These are phyloP conservation scores for Herpetomonas samuelpessoai DNA, from an alignment of 208 protist species.

Conservation along the genomic window DNA sequence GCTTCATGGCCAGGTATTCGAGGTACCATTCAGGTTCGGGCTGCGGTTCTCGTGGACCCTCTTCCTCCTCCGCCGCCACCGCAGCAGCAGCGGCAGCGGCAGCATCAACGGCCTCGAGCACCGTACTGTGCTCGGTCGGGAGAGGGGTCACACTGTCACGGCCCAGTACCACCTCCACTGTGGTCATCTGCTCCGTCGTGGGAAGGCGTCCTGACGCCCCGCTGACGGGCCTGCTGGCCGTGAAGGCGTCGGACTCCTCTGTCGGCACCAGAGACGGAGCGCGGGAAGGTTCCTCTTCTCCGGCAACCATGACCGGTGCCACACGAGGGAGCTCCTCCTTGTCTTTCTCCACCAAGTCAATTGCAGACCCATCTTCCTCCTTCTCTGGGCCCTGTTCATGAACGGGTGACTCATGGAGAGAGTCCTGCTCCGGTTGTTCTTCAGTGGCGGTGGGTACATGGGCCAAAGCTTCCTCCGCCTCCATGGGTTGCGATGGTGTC, in stretches of 20 bases:
- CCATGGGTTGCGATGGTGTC: background rate
- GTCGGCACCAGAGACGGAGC: no score
- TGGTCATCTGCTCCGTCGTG: background rate
- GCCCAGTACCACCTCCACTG: background rate
- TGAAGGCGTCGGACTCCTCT: background rate
- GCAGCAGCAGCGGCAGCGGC: no score
- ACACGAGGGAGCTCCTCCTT: background rate
- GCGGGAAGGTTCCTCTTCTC: no score
- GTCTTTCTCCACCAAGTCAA: background rate
- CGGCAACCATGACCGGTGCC: no score
- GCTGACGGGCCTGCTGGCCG: no score
- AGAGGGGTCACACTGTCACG: no score
- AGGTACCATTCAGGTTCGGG: background rate
- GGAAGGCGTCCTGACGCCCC: background rate
- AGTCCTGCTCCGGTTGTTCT: background rate
- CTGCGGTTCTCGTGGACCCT: background rate
- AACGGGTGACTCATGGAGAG: background rate
- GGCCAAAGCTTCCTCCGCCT: conserved; percentile 1
- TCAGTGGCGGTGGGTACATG: background rate
- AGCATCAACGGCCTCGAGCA: background rate
- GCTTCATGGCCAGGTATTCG: background rate
- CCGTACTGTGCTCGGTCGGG: background rate
- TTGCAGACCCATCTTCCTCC: background rate
- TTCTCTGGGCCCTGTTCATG: background rate
- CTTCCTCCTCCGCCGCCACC: background rate